Evolutionary conservation across 202 grass and related monocot genomes (phyloP).

Genomic region (Hordeum pubiflorum): DNA sequence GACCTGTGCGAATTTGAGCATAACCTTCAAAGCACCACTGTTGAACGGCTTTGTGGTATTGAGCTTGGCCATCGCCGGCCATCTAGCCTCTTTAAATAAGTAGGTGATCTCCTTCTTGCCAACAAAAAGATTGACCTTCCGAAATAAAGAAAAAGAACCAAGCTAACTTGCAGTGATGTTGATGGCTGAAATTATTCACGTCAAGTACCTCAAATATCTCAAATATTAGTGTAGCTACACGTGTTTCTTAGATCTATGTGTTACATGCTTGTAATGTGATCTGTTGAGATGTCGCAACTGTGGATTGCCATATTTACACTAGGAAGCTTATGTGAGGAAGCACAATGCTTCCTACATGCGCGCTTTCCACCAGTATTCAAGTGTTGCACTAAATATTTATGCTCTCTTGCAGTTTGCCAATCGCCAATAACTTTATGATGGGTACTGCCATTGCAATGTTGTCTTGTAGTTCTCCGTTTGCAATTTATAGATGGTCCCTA

Average conservation of each 20-base stretch:
- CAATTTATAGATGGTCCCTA: too few relatives aligned
- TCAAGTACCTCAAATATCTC: conserved; percentile 12
- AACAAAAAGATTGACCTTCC: conserved; percentile 18
- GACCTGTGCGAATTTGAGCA: too few relatives aligned
- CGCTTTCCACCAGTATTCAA: neutral
- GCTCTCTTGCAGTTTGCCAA: neutral
- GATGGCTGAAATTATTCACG: conserved; percentile 19
- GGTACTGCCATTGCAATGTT: neutral
- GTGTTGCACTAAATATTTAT: neutral
- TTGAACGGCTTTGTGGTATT: too few relatives aligned
- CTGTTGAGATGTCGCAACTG: neutral
- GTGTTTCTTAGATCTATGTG: neutral
- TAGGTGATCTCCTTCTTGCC: too few relatives aligned
- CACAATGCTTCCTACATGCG: neutral
- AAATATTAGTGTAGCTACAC: conserved; percentile 26
- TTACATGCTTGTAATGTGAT: conserved; percentile 23
- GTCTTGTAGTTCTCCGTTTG: too few relatives aligned
- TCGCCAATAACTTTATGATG: conserved; percentile 9
- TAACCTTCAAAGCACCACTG: too few relatives aligned
- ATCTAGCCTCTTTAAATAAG: too few relatives aligned
- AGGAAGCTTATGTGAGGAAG: neutral
- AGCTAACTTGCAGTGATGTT: conserved; percentile 15
- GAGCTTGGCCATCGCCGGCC: too few relatives aligned
- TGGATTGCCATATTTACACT: neutral
- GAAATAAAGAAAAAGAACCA: neutral